Evolutionary conservation across 345 rosid species (phyloP), one percentile per base, ranked within the genome.

Genomic region (Eucalyptus sp.): DNA sequence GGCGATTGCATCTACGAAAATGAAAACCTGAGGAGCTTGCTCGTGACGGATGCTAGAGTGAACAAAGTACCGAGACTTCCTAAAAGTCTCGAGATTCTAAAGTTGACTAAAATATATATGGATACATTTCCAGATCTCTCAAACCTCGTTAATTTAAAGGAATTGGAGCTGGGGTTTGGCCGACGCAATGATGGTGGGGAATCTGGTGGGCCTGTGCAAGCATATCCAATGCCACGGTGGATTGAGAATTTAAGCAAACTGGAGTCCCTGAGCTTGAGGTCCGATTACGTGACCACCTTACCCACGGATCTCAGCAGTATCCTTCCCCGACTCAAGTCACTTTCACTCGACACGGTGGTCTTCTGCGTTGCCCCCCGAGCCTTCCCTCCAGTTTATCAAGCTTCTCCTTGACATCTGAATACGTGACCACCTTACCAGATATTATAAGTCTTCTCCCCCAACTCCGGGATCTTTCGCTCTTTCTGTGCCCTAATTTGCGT

Each of bases 21-120:
- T 62, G 16, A 1, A 62, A 13, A 8, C 16, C 17, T 62, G 15
- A 27, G 33, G 16, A 60, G 2, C 31, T 64, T 64, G 76, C 0
- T 0, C 0, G 14, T 64, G 18, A 1, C 0, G 9, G 0, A 0
- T 2, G 16, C 0, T 7, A 1, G 20, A 44, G 27, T 50, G 2
- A 2, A 18, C 9, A 1, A 18, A 71, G 14, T 50, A 50, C 86
- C 89, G n/a, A 18, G 4, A 22, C 89, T 88, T 50, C 60, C 86
- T 0, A 10, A 66, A 71, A 88, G 49, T 13, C 89, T 88, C 14
- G 24, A 25, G 37, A 11, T 11, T 4, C 5, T 88, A 31, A 0
- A 0, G 2, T 52, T 88, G 60, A 0, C 0, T 48, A 0, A 2
- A 2, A 9, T 24, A 11, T 1, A 5, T 2, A 48, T 88, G 62